These are phyloP conservation scores for Gymnopilus dilepis DNA, from an alignment of 768 basidiomycete genomes.

Conservation along the genomic window DNA sequence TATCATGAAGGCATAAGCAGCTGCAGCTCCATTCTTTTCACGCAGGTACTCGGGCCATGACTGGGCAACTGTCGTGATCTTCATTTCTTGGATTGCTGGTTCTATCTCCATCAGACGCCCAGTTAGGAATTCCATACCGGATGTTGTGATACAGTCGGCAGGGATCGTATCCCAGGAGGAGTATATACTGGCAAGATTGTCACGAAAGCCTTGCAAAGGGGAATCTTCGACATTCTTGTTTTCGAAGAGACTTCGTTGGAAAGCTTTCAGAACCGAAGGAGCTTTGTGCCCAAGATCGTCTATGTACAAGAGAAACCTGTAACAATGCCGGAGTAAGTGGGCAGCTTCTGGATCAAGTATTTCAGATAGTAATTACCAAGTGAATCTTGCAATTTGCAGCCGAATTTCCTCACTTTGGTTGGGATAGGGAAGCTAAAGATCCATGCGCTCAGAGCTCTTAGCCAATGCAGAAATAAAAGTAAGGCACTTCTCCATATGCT, in stretches of 20 bases:
- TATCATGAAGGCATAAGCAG: constrained; percentile 12
- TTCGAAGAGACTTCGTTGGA: background rate
- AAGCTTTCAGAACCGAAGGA: background rate
- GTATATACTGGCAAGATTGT: constrained; percentile 3
- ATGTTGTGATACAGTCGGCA: constrained; percentile 1
- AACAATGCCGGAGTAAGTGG: background rate
- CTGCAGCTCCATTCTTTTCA: background rate
- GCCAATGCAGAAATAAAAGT: background rate
- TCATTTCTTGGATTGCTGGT: background rate
- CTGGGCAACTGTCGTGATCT: background rate
- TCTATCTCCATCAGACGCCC: constrained; percentile 1
- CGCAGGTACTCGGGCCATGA: constrained; percentile 9
- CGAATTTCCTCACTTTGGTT: background rate
- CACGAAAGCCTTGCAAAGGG: background rate
- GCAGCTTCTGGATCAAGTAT: background rate
- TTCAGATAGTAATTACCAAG: background rate
- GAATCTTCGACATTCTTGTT: background rate
- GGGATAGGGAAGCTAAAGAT: background rate
- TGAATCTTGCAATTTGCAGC: constrained; percentile 4
- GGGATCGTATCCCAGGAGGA: constrained; percentile 1
- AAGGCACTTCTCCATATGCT: background rate
- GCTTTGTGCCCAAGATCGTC: constrained; percentile 5
- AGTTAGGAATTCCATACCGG: constrained; percentile 8
- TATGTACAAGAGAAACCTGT: constrained; percentile 1
- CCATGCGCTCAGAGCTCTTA: background rate